Evolutionary conservation across 1,284 basidiomycete genomes (phyloP).

Genomic region (Pisolithus thermaeus): DNA sequence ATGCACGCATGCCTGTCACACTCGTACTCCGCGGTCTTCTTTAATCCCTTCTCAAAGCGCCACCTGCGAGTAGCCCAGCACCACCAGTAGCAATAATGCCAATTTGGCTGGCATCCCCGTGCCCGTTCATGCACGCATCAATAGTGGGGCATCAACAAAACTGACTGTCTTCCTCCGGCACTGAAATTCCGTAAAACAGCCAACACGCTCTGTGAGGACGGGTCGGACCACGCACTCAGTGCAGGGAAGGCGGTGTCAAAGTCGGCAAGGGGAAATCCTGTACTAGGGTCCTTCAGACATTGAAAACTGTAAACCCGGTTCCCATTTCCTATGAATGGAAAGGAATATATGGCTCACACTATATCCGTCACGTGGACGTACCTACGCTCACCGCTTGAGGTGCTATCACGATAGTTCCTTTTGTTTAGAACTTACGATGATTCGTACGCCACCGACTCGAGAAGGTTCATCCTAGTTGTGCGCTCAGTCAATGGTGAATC

Average conservation of each 20-base stretch:
- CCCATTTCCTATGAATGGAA: slow-evolving; percentile 83
- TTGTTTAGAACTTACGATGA: slow-evolving; percentile 62
- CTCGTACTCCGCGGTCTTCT: slow-evolving; percentile 45
- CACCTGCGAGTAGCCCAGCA: too few relatives aligned
- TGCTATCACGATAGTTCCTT: background rate
- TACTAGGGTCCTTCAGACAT: slow-evolving; percentile 87
- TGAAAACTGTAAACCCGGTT: slow-evolving; percentile 93
- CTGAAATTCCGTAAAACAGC: slow-evolving; percentile 79
- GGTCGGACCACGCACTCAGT: slow-evolving; percentile 86
- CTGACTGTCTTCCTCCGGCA: slow-evolving; percentile 48
- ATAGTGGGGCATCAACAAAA: slow-evolving; percentile 28
- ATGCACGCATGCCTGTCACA: too few relatives aligned
- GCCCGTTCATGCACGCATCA: too few relatives aligned
- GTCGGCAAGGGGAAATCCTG: slow-evolving; percentile 83
- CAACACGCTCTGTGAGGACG: slow-evolving; percentile 64
- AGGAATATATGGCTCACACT: slow-evolving; percentile 99
- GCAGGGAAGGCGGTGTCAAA: slow-evolving; percentile 89
- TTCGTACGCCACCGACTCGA: slow-evolving; percentile 95
- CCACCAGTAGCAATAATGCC: too few relatives aligned
- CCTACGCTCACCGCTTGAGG: slow-evolving; percentile 29
- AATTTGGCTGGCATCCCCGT: too few relatives aligned
- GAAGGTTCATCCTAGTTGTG: slow-evolving; percentile 95
- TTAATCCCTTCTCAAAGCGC: too few relatives aligned
- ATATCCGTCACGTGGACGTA: slow-evolving; percentile 98
- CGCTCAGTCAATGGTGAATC: slow-evolving; percentile 96